Percentiles rank a stretch among this genome's conserved stretches.
Conservation (phyloP, 1,284 basidiomycete genomes). For the Takashimella tepidaria region DNA sequence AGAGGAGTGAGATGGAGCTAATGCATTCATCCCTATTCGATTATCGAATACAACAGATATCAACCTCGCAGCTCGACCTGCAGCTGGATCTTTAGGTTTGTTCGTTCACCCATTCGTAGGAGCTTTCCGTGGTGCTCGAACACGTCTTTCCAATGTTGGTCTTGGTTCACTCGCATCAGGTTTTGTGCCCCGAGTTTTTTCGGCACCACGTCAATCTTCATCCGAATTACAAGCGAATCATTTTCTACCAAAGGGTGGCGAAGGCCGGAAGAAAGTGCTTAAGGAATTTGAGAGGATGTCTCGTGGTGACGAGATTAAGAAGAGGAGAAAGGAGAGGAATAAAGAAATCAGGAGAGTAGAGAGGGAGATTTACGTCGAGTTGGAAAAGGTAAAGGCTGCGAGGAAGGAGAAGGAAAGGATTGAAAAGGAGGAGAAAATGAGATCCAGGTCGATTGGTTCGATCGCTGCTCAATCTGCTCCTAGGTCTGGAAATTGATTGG, state of each 20-base stretch:
- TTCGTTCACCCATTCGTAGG: conserved; percentile 13
- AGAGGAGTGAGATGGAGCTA: no score
- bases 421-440: background rate
- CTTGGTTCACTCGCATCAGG: background rate
- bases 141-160: background rate
- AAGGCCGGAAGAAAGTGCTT: background rate
- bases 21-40: conserved; percentile 25
- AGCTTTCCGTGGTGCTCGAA: conserved; percentile 8
- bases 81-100: conserved; percentile 34
- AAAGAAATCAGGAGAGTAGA: background rate
- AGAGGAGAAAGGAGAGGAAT: background rate
- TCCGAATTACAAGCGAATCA: conserved; percentile 6
- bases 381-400: background rate
- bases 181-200: conserved; percentile 43
- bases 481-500: background rate
- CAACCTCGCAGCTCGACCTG: conserved; percentile 52
- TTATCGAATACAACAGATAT: conserved; percentile 26
- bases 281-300: background rate
- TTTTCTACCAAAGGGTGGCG: background rate
- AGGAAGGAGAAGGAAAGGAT: background rate
- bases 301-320: background rate
- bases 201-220: conserved; percentile 43
- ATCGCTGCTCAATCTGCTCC: no score
- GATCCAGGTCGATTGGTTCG: no score
- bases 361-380: background rate